Conservation (phyloP, 331 rosid species). For the Quercus tomentella region DNA sequence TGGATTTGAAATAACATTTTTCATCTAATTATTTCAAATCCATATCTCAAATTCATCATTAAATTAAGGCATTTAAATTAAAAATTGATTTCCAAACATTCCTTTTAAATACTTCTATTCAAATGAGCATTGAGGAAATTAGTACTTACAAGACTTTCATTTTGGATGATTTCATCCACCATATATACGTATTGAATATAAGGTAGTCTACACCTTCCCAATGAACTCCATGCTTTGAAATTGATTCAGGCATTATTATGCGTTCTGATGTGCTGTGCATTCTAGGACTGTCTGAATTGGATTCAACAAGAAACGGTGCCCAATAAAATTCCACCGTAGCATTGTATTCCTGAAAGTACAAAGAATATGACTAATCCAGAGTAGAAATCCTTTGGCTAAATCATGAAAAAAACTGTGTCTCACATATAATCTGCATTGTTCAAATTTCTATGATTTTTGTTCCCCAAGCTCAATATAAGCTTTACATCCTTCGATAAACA, state of each 20-base stretch:
- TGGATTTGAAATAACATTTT: no score
- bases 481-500: no score
- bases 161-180: conserved; percentile 85
- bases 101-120: no score
- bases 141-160: conserved; percentile 90
- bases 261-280: conserved; percentile 79
- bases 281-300: conserved; percentile 83
- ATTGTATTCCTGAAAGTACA: conserved; percentile 60
- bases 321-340: conserved; percentile 87
- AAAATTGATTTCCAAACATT: no score
- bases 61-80: no score
- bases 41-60: no score
- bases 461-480: no score
- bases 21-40: no score
- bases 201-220: conserved; percentile 83
- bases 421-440: background rate
- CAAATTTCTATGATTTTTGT: background rate
- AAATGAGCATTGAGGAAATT: no score
- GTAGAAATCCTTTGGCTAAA: no score
- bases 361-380: no score
- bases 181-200: conserved; percentile 84
- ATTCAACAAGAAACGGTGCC: conserved; percentile 92
- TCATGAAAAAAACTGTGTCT: background rate
- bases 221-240: conserved; percentile 62
- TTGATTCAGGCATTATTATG: conserved; percentile 83